Percentiles rank a stretch among this genome's conserved stretches.
phyloP scores from a whole-genome alignment of 768 basidiomycete species.

The Kwoniella pini region DNA sequence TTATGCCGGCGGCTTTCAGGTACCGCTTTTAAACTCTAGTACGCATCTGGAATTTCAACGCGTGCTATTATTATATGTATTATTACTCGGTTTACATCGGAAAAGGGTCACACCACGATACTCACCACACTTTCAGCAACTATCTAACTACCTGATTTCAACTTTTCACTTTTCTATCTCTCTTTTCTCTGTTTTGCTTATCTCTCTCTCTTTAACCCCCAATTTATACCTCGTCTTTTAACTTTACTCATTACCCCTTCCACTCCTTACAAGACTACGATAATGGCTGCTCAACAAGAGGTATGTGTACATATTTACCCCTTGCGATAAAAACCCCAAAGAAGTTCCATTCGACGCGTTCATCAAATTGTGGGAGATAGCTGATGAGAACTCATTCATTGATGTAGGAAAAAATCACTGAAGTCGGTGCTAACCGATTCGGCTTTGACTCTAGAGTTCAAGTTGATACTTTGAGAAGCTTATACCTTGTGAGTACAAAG shows the following conservation, averaged over 20 bases:
- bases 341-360: neutral
- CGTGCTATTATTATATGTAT: neutral
- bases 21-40: too few relatives aligned
- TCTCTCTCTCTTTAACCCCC: neutral
- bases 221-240: neutral
- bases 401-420: conserved; percentile 29
- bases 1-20: conserved; percentile 7
- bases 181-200: neutral
- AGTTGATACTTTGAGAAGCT: conserved; percentile 75
- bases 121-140: conserved; percentile 1
- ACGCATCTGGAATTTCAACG: neutral
- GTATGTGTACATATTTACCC: neutral
- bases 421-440: conserved; percentile 81
- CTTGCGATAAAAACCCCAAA: too few relatives aligned
- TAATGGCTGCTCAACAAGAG: conserved; percentile 9
- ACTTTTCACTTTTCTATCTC: neutral
- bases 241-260: conserved; percentile 11
- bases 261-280: conserved; percentile 9
- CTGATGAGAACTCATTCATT: neutral
- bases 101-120: neutral
- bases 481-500: conserved; percentile 64
- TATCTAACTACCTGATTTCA: neutral
- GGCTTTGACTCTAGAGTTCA: conserved; percentile 86
- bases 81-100: neutral
- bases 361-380: neutral